phyloP scores from a whole-genome alignment of 371 early-diverging fungal species.

The Apophysomyces variabilis region DNA sequence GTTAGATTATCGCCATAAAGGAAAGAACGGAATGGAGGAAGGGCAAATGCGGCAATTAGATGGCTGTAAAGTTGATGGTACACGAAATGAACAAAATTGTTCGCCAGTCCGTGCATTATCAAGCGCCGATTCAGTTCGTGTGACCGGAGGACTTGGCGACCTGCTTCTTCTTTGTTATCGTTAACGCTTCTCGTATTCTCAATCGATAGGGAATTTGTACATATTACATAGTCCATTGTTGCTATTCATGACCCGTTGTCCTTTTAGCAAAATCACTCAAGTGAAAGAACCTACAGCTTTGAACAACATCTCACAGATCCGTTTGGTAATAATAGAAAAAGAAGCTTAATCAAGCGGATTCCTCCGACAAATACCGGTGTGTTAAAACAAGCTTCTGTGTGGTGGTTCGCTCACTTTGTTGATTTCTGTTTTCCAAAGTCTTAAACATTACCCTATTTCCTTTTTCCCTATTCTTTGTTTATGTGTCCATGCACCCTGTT shows the following conservation, averaged over 20 bases:
- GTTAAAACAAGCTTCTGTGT: too few species aligned
- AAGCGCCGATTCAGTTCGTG: not conserved
- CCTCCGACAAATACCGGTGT: too few species aligned
- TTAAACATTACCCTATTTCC: not conserved
- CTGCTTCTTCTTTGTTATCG: not conserved
- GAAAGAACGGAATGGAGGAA: too few species aligned
- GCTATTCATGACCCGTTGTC: too few species aligned
- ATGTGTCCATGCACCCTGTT: not conserved
- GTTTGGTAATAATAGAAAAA: too few species aligned
- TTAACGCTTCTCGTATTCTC: not conserved
- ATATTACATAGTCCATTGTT: not conserved
- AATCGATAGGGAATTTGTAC: not conserved
- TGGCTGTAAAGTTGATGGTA: not conserved
- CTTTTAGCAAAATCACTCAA: too few species aligned
- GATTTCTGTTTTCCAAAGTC: not conserved
- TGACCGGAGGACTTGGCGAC: not conserved
- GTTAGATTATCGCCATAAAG: too few species aligned
- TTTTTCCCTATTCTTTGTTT: not conserved
- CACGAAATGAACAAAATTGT: not conserved
- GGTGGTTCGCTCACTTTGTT: not conserved
- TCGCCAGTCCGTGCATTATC: slow-evolving; percentile 2
- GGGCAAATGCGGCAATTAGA: too few species aligned
- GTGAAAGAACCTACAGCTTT: too few species aligned
- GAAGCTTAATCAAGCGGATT: too few species aligned
- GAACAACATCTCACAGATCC: too few species aligned